Evolutionary conservation across 345 rosid species (phyloP).

Genomic region (Brassica rapa): DNA sequence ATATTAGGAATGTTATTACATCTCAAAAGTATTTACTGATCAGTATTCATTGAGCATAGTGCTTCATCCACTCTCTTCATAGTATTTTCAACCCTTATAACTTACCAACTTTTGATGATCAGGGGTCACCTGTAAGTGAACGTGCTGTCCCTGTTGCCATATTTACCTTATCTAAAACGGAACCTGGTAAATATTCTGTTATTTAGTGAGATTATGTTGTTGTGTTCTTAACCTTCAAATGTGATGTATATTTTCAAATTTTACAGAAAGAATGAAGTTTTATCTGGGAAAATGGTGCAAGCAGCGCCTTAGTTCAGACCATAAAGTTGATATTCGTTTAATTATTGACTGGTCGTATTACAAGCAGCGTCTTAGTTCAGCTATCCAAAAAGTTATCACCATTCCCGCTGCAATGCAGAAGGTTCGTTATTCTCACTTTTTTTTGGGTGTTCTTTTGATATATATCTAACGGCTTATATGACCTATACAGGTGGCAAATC

Average conservation of each 20-base stretch:
- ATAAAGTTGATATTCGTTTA: constrained; percentile 60
- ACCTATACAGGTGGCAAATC: constrained; percentile 74
- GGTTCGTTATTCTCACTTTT: constrained; percentile 48
- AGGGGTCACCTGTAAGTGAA: constrained; percentile 97
- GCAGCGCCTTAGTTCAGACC: constrained; percentile 43
- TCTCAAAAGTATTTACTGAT: background rate
- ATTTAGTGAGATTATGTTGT: constrained; percentile 27
- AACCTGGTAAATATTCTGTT: constrained; percentile 56
- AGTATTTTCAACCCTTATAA: constrained; percentile 19
- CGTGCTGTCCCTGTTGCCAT: constrained; percentile 99
- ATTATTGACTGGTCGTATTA: constrained; percentile 95
- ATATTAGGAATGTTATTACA: constrained; percentile 10
- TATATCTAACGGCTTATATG: constrained; percentile 30
- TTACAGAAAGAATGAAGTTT: constrained; percentile 69
- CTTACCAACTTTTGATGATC: constrained; percentile 40
- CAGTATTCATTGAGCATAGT: background rate
- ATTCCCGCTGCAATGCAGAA: constrained; percentile 99
- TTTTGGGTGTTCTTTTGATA: constrained; percentile 20
- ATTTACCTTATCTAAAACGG: constrained; percentile 59
- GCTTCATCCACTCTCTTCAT: constrained; percentile 17
- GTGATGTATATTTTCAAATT: constrained; percentile 29
- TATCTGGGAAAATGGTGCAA: constrained; percentile 95
- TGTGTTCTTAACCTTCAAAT: constrained; percentile 27
- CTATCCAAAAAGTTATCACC: constrained; percentile 88
- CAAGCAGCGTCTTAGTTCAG: constrained; percentile 89